These are phyloP conservation scores for Xerocomus potaroensis DNA, from an alignment of 768 basidiomycete species.

Conservation along the genomic window DNA sequence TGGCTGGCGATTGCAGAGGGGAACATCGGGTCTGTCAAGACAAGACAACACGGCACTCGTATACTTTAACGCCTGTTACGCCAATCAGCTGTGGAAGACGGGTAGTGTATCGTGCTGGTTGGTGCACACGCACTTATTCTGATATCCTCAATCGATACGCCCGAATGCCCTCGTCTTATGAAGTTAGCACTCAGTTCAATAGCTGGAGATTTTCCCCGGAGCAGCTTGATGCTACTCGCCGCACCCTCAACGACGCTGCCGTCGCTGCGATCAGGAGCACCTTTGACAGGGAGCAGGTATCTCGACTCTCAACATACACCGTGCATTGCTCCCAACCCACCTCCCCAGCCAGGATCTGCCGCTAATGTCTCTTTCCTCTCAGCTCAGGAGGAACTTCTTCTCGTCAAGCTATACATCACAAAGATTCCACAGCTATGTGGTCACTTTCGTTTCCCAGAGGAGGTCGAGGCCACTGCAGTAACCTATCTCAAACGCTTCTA, in stretches of 20 bases:
- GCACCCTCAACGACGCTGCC: constrained; percentile 67
- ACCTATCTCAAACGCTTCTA: constrained; percentile 96
- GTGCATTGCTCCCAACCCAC: not conserved
- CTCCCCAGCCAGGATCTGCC: constrained; percentile 68
- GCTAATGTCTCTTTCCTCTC: constrained; percentile 57
- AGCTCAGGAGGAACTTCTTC: constrained; percentile 82
- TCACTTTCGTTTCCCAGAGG: constrained; percentile 83
- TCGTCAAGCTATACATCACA: constrained; percentile 85
- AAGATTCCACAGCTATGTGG: constrained; percentile 85
- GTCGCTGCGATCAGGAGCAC: constrained; percentile 73
- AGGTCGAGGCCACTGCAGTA: constrained; percentile 90
- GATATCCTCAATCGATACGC: constrained; percentile 32
- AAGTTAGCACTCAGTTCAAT: constrained; percentile 74
- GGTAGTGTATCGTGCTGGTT: too few species aligned
- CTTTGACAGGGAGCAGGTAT: constrained; percentile 77
- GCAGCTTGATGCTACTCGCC: constrained; percentile 55
- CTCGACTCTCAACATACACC: constrained; percentile 9
- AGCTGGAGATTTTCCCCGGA: constrained; percentile 87
- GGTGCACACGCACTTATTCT: too few species aligned
- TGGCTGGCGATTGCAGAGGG: constrained; percentile 43
- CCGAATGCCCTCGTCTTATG: constrained; percentile 48
- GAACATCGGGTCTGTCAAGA: constrained; percentile 40
- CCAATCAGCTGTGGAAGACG: constrained; percentile 52
- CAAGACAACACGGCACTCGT: constrained; percentile 57
- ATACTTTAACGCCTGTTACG: constrained; percentile 62